These are phyloP conservation scores for Penicillium sp. DNA, from an alignment of 2,329 filamentous ascomycete species.

Conservation along the genomic window DNA sequence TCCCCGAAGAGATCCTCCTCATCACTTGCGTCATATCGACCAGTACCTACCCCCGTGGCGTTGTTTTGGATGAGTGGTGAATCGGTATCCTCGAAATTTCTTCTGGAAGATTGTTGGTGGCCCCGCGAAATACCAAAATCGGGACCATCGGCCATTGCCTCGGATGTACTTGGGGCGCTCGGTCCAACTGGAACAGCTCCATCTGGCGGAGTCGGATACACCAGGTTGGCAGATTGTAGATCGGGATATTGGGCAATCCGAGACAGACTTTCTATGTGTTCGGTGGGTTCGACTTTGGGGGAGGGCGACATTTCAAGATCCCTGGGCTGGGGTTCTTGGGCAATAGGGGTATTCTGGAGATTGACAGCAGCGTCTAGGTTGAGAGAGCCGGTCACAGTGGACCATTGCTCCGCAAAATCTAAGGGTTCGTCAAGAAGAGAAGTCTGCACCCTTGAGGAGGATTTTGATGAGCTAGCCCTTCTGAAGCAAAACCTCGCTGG, in stretches of 20 bases:
- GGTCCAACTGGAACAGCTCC: constrained; percentile 40
- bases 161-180: constrained; percentile 30
- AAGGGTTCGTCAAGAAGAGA: constrained; percentile 39
- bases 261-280: constrained; percentile 42
- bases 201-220: constrained; percentile 59
- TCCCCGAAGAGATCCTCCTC: constrained; percentile 62
- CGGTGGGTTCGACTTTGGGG: constrained; percentile 27
- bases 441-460: constrained; percentile 19
- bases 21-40: constrained; percentile 44
- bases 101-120: constrained; percentile 17
- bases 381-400: constrained; percentile 26
- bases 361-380: constrained; percentile 23
- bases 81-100: constrained; percentile 21
- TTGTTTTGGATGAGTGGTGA: constrained; percentile 18
- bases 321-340: constrained; percentile 28
- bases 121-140: constrained; percentile 24
- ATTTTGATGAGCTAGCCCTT: constrained; percentile 27
- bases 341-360: constrained; percentile 15
- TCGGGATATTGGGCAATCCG: constrained; percentile 43
- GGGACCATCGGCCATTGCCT: constrained; percentile 34
- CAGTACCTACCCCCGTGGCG: constrained; percentile 37
- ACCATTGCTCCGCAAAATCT: constrained; percentile 47
- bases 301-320: constrained; percentile 26
- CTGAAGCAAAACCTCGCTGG: constrained; percentile 47
- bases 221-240: constrained; percentile 43